Conservation (phyloP, 1,284 basidiomycete species). For the Ceratobasidium theobromae region DNA sequence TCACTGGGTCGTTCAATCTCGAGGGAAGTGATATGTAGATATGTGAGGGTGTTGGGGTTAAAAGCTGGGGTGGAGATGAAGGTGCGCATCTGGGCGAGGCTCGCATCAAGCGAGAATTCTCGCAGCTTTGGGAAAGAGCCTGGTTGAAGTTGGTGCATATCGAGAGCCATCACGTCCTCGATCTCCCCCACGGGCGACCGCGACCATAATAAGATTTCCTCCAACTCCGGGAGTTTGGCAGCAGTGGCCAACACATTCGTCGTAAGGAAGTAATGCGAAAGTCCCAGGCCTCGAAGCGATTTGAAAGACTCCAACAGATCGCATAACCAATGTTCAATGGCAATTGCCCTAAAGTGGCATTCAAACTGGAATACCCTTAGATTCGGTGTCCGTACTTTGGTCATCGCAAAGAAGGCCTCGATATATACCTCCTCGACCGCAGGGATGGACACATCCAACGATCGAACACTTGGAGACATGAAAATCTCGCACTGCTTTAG, state of each 20-base stretch:
- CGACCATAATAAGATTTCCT: slow-evolving; percentile 20
- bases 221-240: slow-evolving; percentile 10
- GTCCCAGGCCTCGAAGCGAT: slow-evolving; percentile 19
- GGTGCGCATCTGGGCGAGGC: slow-evolving; percentile 20
- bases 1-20: slow-evolving; percentile 30
- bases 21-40: slow-evolving; percentile 26
- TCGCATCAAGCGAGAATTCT: slow-evolving; percentile 23
- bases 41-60: slow-evolving; percentile 21
- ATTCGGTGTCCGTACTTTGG: slow-evolving; percentile 21
- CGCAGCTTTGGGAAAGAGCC: slow-evolving; percentile 24
- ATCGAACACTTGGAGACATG: slow-evolving; percentile 12
- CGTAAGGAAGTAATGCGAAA: slow-evolving; percentile 26
- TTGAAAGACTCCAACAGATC: slow-evolving; percentile 12
- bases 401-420: slow-evolving; percentile 24
- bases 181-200: slow-evolving; percentile 25
- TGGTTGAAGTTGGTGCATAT: slow-evolving; percentile 23
- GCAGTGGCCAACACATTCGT: slow-evolving; percentile 17
- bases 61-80: slow-evolving; percentile 19
- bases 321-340: slow-evolving; percentile 21
- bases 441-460: slow-evolving; percentile 27
- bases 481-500: slow-evolving; percentile 22
- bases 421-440: slow-evolving; percentile 24
- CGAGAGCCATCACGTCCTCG: slow-evolving; percentile 25
- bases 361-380: slow-evolving; percentile 29
- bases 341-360: slow-evolving; percentile 5